Evolutionary conservation across 805 yeast species (phyloP).

Genomic region (Candida awuae): DNA sequence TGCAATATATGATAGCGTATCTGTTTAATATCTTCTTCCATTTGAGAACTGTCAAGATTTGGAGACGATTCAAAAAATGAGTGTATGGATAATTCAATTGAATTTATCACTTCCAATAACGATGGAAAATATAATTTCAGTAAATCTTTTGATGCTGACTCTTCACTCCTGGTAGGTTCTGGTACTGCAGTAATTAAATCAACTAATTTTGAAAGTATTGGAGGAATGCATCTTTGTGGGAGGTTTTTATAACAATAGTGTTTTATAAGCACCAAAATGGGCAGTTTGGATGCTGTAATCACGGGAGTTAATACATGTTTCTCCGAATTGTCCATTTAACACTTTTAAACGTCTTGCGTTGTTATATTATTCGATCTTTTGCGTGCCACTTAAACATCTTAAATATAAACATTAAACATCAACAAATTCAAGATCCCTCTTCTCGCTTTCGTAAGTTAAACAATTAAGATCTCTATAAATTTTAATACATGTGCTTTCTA

Average conservation of each 20-base stretch:
- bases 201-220: slow-evolving; percentile 36
- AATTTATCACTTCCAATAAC: slow-evolving; percentile 16
- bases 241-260: slow-evolving; percentile 37
- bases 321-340: slow-evolving; percentile 1
- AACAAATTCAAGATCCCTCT: too few relatives aligned
- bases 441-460: too few relatives aligned
- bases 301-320: slow-evolving; percentile 29
- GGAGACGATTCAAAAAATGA: slow-evolving; percentile 6
- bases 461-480: too few relatives aligned
- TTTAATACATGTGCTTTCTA: too few relatives aligned
- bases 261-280: slow-evolving; percentile 39
- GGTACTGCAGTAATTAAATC: slow-evolving; percentile 30
- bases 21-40: slow-evolving; percentile 20
- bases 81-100: slow-evolving; percentile 13
- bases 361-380: too few relatives aligned
- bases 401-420: too few relatives aligned
- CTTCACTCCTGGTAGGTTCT: not conserved
- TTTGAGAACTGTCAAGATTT: slow-evolving; percentile 1
- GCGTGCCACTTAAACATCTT: too few relatives aligned
- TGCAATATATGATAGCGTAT: slow-evolving; percentile 20
- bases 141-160: slow-evolving; percentile 5
- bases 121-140: slow-evolving; percentile 22
- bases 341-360: too few relatives aligned
- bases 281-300: slow-evolving; percentile 48
- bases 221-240: slow-evolving; percentile 32